A percentile compares a stretch with the other conserved stretches of the same genome.
Conservation (phyloP, 1,284 basidiomycete genomes). For the Schizopora paradoxa region DNA sequence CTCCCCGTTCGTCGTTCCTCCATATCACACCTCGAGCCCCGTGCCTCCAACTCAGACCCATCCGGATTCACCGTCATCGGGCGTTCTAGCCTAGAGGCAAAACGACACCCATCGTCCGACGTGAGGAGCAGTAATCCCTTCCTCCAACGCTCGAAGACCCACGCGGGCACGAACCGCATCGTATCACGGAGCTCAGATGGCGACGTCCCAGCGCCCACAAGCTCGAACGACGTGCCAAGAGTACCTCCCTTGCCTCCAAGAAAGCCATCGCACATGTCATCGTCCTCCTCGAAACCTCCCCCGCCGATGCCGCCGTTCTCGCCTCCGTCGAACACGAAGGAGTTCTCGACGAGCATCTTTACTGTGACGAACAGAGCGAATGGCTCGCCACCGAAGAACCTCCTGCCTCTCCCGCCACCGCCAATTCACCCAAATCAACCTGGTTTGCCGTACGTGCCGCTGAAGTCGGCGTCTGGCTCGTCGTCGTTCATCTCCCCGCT, state of each 20-base stretch:
- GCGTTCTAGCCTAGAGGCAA: conserved; percentile 1
- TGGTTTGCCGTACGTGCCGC: conserved; percentile 20
- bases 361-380: background rate
- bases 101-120: conserved; percentile 14
- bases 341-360: background rate
- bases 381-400: too few relatives aligned
- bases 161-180: conserved; percentile 13
- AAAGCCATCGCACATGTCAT: conserved; percentile 21
- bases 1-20: conserved; percentile 1
- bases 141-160: conserved; percentile 27
- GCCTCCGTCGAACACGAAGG: conserved; percentile 16
- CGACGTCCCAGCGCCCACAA: background rate
- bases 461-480: conserved; percentile 20
- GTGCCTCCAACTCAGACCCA: conserved; percentile 11
- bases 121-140: conserved; percentile 30
- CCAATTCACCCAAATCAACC: conserved; percentile 25
- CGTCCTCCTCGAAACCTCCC: conserved; percentile 22
- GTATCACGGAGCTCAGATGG: too few relatives aligned
- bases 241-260: conserved; percentile 26
- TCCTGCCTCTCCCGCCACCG: conserved; percentile 30
- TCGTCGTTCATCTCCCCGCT: conserved; percentile 32
- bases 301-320: conserved; percentile 30
- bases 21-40: background rate
- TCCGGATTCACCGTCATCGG: conserved; percentile 3
- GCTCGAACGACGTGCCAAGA: conserved; percentile 5